A percentile compares a stretch with the other conserved stretches of the same genome.
Evolutionary conservation across 306 rosid species (phyloP).

Genomic region (Cucurbita ficifolia): DNA sequence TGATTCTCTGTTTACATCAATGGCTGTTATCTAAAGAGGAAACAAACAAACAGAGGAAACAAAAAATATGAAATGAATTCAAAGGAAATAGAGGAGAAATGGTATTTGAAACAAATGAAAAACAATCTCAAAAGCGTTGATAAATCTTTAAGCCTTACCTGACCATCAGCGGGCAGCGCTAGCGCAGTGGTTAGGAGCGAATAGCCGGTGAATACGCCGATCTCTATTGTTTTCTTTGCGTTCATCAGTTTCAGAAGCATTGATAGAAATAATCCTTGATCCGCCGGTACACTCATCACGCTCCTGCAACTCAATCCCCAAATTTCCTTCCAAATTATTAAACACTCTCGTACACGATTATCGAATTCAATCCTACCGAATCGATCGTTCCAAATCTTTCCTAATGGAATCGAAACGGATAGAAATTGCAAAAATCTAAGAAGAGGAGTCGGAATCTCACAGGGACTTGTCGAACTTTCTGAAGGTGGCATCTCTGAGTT

Average conservation of each 20-base stretch:
- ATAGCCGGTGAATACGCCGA: slow-evolving; percentile 56
- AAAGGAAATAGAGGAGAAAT: too few relatives aligned
- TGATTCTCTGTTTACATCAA: slow-evolving; percentile 28
- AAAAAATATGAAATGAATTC: neutral
- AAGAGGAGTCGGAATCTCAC: slow-evolving; percentile 1
- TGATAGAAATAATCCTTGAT: slow-evolving; percentile 38
- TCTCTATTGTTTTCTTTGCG: slow-evolving; percentile 42
- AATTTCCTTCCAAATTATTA: neutral
- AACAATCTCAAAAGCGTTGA: too few relatives aligned
- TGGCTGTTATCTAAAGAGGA: slow-evolving; percentile 29
- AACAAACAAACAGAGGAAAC: neutral
- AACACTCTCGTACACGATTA: neutral
- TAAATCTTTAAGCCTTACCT: slow-evolving; percentile 6
- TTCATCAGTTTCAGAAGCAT: slow-evolving; percentile 40
- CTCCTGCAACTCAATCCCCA: slow-evolving; percentile 17
- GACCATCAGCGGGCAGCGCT: slow-evolving; percentile 35
- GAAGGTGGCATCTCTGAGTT: slow-evolving; percentile 28
- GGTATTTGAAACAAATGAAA: too few relatives aligned
- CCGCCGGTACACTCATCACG: slow-evolving; percentile 27
- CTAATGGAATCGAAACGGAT: neutral
- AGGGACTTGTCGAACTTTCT: slow-evolving; percentile 5
- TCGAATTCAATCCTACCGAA: neutral
- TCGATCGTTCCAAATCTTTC: neutral
- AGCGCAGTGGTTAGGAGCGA: slow-evolving; percentile 58
- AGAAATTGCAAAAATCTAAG: neutral